Evolutionary conservation across 1,139 yeast species (phyloP), one percentile per base, ranked within the genome.

Genomic region (Geotrichum bryndzae): DNA sequence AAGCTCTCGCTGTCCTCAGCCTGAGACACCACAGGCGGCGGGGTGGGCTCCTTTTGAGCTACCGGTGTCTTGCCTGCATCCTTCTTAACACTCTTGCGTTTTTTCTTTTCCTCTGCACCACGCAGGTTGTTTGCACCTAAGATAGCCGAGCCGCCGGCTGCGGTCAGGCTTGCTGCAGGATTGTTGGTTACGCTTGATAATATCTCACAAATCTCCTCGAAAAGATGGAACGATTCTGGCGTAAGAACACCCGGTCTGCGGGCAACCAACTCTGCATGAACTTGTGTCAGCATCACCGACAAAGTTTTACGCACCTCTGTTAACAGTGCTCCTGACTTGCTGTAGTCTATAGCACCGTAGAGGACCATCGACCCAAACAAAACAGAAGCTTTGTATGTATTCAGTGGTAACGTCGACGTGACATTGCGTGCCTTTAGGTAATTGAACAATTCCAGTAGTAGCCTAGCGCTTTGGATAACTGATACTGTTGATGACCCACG

Each of bases 321-420:
- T 69, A 86, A 84, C 62, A 90, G 74, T 0, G 92, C 86, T 0
- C 96, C 96, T 29, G 94, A 91, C 70, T 88, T 85, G 2, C 90
- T 86, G 70, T 88, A 90, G 66, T 90, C 96, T 62, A 90, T 77
- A 0, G 90, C 83, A 10, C 95, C 91, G 66, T 85, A 86, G 0
- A 96, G 90, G 23, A 89, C 88, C 61, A 90, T 72, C 22, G 90
- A 76, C 0, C 91, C 81, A 65, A 87, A 80, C 55, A 91, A 77
- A 0, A 91, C 84, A 67, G 84, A 84, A 63, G 87, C 83, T 63
- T 95, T 76, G 0, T 91, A 78, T 15, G 85, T 77, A 68, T 88
- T 88, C 52, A 88, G 70, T 0, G 96, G 96, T 13, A 90, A 73
- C 0, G 96, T 74, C 57, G 82, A 72, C 68, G 77, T 69, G 67